Conservation (phyloP, 2,329 filamentous ascomycete genomes). For the Talaromyces atroroseus region DNA sequence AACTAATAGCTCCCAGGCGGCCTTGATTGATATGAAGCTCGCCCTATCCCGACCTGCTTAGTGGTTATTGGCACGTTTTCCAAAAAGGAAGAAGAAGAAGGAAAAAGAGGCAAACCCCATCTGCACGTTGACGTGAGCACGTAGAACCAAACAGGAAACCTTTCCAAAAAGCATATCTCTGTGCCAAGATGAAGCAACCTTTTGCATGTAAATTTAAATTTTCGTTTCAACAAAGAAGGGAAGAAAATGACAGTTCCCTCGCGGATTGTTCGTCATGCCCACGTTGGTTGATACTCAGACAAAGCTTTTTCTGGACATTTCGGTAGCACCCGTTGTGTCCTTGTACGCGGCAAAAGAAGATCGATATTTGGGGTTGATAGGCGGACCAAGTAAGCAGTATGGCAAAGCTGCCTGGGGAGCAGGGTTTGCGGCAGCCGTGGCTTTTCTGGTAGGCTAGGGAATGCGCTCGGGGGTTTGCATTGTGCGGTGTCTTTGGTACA, state of each 20-base stretch:
- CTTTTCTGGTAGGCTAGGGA: conserved; percentile 1
- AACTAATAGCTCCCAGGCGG: neutral
- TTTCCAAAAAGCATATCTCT: neutral
- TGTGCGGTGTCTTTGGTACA: conserved; percentile 1
- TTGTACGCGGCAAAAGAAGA: neutral
- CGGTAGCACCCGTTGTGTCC: neutral
- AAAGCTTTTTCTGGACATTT: neutral
- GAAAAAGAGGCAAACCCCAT: neutral
- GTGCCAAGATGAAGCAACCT: neutral
- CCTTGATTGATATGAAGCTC: neutral
- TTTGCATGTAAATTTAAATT: neutral
- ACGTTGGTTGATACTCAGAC: neutral
- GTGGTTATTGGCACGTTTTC: neutral
- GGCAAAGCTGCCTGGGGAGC: neutral
- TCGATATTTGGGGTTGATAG: neutral
- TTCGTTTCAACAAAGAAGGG: conserved; percentile 5
- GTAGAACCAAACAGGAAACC: neutral
- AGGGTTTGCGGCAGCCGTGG: neutral
- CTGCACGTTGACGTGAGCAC: conserved; percentile 1
- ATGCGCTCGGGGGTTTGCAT: conserved; percentile 7
- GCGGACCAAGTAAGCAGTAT: neutral
- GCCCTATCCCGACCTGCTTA: neutral
- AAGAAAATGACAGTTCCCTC: neutral
- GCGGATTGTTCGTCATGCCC: conserved; percentile 3
- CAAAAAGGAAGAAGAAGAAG: neutral